Conservation (phyloP, 73 alveolate species). For the Tetrahymena thermophila region DNA sequence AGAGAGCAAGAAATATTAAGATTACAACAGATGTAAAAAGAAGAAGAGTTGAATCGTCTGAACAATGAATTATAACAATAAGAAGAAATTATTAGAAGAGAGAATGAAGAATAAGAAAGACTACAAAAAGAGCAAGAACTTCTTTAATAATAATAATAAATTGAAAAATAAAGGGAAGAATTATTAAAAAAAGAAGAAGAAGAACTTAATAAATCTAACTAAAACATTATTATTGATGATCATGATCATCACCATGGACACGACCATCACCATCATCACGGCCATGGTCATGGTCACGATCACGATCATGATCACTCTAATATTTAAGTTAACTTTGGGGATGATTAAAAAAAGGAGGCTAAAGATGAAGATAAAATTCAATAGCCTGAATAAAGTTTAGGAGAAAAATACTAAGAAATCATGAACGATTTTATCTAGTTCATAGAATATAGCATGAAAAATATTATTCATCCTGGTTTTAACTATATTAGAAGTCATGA, state of each 20-base stretch:
- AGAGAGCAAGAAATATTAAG: background rate
- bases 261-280: background rate
- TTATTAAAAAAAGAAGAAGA: background rate
- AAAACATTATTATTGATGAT: background rate
- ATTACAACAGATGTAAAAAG: background rate
- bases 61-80: background rate
- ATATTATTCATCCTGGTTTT: background rate
- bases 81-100: background rate
- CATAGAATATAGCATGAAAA: background rate
- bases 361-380: background rate
- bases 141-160: background rate
- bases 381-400: background rate
- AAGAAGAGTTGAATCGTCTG: background rate
- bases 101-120: background rate
- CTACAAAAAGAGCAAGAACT: background rate
- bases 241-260: background rate
- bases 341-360: background rate
- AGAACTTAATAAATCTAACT: background rate
- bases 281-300: background rate
- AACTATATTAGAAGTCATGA: background rate
- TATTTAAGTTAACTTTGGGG: background rate
- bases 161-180: background rate
- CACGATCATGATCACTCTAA: background rate
- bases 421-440: background rate
- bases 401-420: background rate